These are phyloP conservation scores for Apophysomyces variabilis DNA, from an alignment of 371 early-diverging fungal genomes.

Conservation along the genomic window DNA sequence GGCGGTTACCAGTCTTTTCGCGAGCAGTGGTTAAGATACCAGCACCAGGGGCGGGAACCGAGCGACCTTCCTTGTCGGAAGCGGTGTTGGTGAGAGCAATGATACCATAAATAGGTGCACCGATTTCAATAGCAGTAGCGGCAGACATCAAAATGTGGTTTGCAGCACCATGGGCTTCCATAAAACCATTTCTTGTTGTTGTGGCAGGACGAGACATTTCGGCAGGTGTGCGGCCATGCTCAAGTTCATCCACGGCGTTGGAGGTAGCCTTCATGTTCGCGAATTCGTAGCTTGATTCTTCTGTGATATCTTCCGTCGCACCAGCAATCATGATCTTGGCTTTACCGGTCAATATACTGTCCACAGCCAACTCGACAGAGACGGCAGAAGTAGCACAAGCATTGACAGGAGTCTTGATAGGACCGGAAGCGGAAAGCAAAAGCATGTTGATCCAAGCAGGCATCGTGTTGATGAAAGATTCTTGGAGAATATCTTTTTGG, in stretches of 20 bases:
- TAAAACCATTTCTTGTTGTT: constrained; percentile 92
- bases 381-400: constrained; percentile 95
- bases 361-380: constrained; percentile 92
- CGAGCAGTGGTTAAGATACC: constrained; percentile 95
- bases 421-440: constrained; percentile 91
- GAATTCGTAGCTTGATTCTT: constrained; percentile 94
- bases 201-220: constrained; percentile 96
- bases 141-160: constrained; percentile 93
- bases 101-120: constrained; percentile 94
- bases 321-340: constrained; percentile 96
- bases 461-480: constrained; percentile 96
- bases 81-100: constrained; percentile 93
- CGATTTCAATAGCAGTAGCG: constrained; percentile 90
- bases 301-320: constrained; percentile 93
- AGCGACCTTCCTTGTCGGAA: constrained; percentile 96
- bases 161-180: constrained; percentile 95
- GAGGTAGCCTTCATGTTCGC: constrained; percentile 98
- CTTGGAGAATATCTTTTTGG: constrained; percentile 94
- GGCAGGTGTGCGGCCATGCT: constrained; percentile 83
- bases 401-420: constrained; percentile 96
- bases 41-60: constrained; percentile 95
- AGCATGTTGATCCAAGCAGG: constrained; percentile 98
- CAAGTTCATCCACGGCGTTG: constrained; percentile 84
- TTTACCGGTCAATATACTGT: constrained; percentile 89
- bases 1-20: constrained; percentile 67